Conservation (phyloP, 2,329 filamentous ascomycete species). For the Cladosporium sphaerospermum region DNA sequence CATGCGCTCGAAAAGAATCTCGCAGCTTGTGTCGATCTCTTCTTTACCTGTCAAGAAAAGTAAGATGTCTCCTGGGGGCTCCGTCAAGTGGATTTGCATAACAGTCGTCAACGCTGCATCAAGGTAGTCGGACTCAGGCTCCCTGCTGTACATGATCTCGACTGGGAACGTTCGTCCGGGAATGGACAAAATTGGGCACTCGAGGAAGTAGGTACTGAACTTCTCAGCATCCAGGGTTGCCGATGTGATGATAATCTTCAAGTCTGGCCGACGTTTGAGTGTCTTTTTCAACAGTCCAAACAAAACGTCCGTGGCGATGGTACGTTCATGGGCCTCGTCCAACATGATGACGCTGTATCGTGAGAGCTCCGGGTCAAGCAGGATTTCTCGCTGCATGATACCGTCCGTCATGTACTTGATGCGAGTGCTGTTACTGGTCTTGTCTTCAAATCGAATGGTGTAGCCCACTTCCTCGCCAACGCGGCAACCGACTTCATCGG, state of each 20-base stretch:
- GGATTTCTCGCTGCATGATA: slow-evolving; percentile 92
- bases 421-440: slow-evolving; percentile 75
- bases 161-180: slow-evolving; percentile 93
- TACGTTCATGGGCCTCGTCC: slow-evolving; percentile 96
- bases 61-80: slow-evolving; percentile 89
- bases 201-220: slow-evolving; percentile 92
- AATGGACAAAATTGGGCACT: slow-evolving; percentile 93
- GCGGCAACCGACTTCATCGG: slow-evolving; percentile 88
- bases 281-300: slow-evolving; percentile 95
- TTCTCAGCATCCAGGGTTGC: slow-evolving; percentile 96
- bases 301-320: slow-evolving; percentile 89
- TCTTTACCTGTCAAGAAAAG: slow-evolving; percentile 95
- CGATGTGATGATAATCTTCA: slow-evolving; percentile 94
- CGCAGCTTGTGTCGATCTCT: slow-evolving; percentile 92
- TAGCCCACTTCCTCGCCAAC: slow-evolving; percentile 93
- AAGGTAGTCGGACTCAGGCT: slow-evolving; percentile 92
- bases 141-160: slow-evolving; percentile 88
- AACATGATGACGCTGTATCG: slow-evolving; percentile 96
- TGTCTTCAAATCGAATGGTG: slow-evolving; percentile 95
- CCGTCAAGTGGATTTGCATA: slow-evolving; percentile 95
- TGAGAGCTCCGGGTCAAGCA: slow-evolving; percentile 81
- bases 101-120: slow-evolving; percentile 92
- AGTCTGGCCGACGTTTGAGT: slow-evolving; percentile 72
- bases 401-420: slow-evolving; percentile 99
- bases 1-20: slow-evolving; percentile 92